Conservation (phyloP, 176 grass and related monocot species). For the Echinochloa phyllopogon region DNA sequence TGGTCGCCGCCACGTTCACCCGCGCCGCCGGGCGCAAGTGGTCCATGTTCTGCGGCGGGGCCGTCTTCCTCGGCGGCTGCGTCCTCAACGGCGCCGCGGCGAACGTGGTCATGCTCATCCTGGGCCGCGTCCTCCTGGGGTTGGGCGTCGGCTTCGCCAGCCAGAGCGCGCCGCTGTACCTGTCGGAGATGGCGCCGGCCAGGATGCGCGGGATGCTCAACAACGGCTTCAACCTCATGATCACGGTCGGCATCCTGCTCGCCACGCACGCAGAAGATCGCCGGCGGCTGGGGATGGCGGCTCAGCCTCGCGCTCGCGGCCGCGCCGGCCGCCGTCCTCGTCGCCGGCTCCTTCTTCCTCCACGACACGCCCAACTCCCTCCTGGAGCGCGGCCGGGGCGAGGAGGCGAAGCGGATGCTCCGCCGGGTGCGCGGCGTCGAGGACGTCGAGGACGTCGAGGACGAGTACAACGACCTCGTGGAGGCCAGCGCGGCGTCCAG, state of each 20-base stretch:
- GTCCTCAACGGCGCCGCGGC: slow-evolving; percentile 48
- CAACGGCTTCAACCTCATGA: slow-evolving; percentile 47
- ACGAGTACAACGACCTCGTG: slow-evolving; percentile 26
- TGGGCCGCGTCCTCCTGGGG: slow-evolving; percentile 74
- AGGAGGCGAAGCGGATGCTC: slow-evolving; percentile 26
- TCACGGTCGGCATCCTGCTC: slow-evolving; percentile 35
- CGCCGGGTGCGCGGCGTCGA: slow-evolving; percentile 17
- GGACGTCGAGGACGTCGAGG: slow-evolving; percentile 27
- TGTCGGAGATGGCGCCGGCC: slow-evolving; percentile 41
- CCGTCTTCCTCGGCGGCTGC: slow-evolving; percentile 56
- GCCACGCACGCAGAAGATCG: neutral
- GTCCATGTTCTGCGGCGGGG: slow-evolving; percentile 69
- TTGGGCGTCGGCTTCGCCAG: slow-evolving; percentile 64
- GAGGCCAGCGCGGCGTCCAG: neutral
- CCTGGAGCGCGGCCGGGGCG: slow-evolving; percentile 23
- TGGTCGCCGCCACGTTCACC: slow-evolving; percentile 50
- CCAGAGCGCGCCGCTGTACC: slow-evolving; percentile 49
- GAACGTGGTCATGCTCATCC: slow-evolving; percentile 66
- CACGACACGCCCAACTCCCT: slow-evolving; percentile 51
- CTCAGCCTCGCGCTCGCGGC: slow-evolving; percentile 29
- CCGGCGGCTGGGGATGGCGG: slow-evolving; percentile 34
- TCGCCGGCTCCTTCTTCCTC: slow-evolving; percentile 35
- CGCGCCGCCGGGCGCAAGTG: slow-evolving; percentile 52
- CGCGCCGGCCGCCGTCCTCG: slow-evolving; percentile 12
- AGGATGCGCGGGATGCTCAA: slow-evolving; percentile 39